A percentile compares a stretch with the other conserved stretches of the same genome.
Conservation (phyloP, 805 yeast species). For the Candida glaebosa region DNA sequence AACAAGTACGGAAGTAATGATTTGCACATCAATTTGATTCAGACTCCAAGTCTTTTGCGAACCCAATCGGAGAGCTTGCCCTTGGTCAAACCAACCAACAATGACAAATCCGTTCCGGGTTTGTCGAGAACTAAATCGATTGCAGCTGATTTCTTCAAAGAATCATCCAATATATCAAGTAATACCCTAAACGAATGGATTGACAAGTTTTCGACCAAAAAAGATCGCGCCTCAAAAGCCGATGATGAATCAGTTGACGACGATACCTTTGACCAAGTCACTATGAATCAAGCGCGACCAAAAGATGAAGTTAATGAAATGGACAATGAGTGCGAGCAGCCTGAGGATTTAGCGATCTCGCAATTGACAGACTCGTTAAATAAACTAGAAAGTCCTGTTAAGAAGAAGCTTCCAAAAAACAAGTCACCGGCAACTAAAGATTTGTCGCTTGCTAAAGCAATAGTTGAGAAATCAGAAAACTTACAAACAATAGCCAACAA, state of each 20-base stretch:
- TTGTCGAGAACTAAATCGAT: slow-evolving; percentile 36
- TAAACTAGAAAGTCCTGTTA: neutral
- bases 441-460: too few species aligned
- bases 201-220: slow-evolving; percentile 21
- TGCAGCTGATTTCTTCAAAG: slow-evolving; percentile 16
- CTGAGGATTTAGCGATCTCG: neutral
- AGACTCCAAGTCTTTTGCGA: slow-evolving; percentile 33
- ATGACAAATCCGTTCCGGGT: slow-evolving; percentile 25
- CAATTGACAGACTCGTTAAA: neutral
- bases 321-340: neutral
- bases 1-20: slow-evolving; percentile 39
- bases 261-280: neutral
- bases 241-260: slow-evolving; percentile 6
- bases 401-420: neutral
- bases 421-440: neutral
- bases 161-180: slow-evolving; percentile 6
- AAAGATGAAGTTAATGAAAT: neutral
- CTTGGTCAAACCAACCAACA: slow-evolving; percentile 9
- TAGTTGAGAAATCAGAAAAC: slow-evolving; percentile 2
- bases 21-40: slow-evolving; percentile 24
- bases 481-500: neutral
- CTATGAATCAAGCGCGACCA: too few species aligned
- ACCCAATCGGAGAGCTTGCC: slow-evolving; percentile 24
- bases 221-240: neutral
- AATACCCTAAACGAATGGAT: slow-evolving; percentile 25